phyloP scores from a whole-genome alignment of 192 early-diverging fungal species.

The Coemansia sp. region DNA sequence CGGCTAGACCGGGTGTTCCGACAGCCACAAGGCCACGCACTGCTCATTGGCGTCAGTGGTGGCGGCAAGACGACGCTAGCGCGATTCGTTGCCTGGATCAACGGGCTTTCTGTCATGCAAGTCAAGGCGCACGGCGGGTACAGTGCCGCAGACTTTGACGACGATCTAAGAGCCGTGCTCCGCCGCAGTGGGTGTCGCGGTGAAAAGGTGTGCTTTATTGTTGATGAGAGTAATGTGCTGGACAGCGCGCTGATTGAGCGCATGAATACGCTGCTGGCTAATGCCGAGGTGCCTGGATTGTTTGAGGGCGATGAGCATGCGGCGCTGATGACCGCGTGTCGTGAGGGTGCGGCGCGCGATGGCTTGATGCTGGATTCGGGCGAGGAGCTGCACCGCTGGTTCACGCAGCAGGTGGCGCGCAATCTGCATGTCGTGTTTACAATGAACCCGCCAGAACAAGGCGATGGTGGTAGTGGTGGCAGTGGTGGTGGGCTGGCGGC shows the following conservation, averaged over 20 bases:
- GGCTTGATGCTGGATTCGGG: slow-evolving; percentile 91
- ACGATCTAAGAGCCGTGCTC: slow-evolving; percentile 91
- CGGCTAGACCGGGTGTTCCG: slow-evolving; percentile 98
- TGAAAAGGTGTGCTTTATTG: slow-evolving; percentile 97
- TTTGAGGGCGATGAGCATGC: slow-evolving; percentile 99
- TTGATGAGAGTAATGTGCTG: slow-evolving; percentile 98
- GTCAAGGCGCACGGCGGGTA: slow-evolving; percentile 99
- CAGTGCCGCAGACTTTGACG: slow-evolving; percentile 96
- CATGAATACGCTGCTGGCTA: slow-evolving; percentile 99
- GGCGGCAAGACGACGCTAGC: slow-evolving; percentile 98
- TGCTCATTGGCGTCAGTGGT: slow-evolving; percentile 98
- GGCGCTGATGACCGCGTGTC: slow-evolving; percentile 92
- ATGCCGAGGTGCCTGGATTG: slow-evolving; percentile 97
- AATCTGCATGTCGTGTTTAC: slow-evolving; percentile 99
- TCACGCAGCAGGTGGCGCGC: slow-evolving; percentile 93
- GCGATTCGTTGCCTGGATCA: slow-evolving; percentile 99
- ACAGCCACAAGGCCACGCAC: slow-evolving; percentile 97
- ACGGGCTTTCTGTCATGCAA: slow-evolving; percentile 94
- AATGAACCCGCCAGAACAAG: slow-evolving; percentile 99
- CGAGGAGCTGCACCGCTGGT: slow-evolving; percentile 99
- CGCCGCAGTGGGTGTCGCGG: slow-evolving; percentile 94
- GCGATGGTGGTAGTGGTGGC: too few relatives aligned
- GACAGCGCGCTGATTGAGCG: slow-evolving; percentile 98
- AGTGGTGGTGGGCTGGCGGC: slow-evolving; percentile 75
- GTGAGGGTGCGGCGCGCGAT: slow-evolving; percentile 92